A percentile compares a stretch with the other conserved stretches of the same genome.
Evolutionary conservation across 352 stramenopile species (phyloP).

Genomic region (Stephanocyclus meneghinianus): DNA sequence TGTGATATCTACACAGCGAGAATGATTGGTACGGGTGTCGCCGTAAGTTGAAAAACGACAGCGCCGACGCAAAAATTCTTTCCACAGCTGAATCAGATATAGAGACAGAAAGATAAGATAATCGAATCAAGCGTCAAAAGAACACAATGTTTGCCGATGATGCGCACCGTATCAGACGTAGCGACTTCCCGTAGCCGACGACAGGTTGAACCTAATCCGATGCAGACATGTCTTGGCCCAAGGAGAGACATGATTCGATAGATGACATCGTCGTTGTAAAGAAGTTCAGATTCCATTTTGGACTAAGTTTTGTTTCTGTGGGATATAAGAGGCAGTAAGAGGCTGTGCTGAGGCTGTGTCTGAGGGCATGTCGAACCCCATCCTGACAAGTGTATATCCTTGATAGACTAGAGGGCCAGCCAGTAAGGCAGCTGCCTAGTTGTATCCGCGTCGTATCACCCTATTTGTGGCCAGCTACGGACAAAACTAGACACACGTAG

Average conservation of each 20-base stretch:
- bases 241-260: conserved; percentile 27
- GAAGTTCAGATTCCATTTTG: conserved; percentile 2
- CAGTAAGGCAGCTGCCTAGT: no score
- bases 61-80: conserved; percentile 21
- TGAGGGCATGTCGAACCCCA: no score
- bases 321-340: background rate
- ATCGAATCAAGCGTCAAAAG: background rate
- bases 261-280: conserved; percentile 27
- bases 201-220: conserved; percentile 25
- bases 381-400: no score
- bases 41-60: background rate
- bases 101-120: background rate
- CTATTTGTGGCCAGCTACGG: no score
- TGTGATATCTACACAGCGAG: background rate
- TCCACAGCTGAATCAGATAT: conserved; percentile 16
- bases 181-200: conserved; percentile 11
- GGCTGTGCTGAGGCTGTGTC: no score
- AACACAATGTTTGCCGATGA: background rate
- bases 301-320: background rate
- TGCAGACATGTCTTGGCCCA: conserved; percentile 17
- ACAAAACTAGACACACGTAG: no score
- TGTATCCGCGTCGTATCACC: no score
- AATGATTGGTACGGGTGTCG: background rate
- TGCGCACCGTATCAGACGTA: conserved; percentile 19
- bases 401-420: no score